Base-by-base conservation (phyloP, 1,284 basidiomycete genomes). In the Peniophora sp. region DNA sequence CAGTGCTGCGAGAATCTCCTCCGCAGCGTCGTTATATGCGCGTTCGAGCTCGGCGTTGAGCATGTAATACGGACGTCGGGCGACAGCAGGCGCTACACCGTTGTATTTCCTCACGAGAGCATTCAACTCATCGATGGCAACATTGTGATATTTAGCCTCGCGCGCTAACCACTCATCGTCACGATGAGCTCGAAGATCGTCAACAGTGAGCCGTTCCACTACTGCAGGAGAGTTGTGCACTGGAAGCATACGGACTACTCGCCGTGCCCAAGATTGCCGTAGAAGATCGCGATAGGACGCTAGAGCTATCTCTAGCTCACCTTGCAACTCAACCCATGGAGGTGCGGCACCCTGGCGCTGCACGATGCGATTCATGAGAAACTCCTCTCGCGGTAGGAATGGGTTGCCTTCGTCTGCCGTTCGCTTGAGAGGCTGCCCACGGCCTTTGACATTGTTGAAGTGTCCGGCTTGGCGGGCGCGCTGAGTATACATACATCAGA, bases 321-420 rank as follows among this genome's bases (percentile, higher is more conserved):
- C 71, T 65, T 94, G 92, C 32, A 93, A 61, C 65, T 95, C 92
- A 2, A 96, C 85, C 91, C 91, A 96, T 2, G 91, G 88, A n/a
- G 92, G 93, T 0, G 84, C 79, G 2, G 87, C 89, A 14, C 89
- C 90, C 59, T 93, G 89, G 36, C 83, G 72, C 60, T 92, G 86
- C 17, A 96, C 79, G 52, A 95, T 92, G 12, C 92, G 79, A 61
- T 95, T 95, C 86, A 95, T 86, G 48, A 94, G 69, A 57, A 86
- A 89, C 63, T 92, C 84, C 60, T 83, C 83, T n/a, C 83, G 72
- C 22, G 73, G 77, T 52, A 92, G 81, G 62, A 89, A 92, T 0
- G 91, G 92, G 61, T 95, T 95, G 24, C 71, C 69, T 61, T 91
- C 88, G 49, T 89, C 85, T 2, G 68, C 70, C 44, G 79, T 73